phyloP scores from a whole-genome alignment of 257 asterid species.

The Fraxinus americana region DNA sequence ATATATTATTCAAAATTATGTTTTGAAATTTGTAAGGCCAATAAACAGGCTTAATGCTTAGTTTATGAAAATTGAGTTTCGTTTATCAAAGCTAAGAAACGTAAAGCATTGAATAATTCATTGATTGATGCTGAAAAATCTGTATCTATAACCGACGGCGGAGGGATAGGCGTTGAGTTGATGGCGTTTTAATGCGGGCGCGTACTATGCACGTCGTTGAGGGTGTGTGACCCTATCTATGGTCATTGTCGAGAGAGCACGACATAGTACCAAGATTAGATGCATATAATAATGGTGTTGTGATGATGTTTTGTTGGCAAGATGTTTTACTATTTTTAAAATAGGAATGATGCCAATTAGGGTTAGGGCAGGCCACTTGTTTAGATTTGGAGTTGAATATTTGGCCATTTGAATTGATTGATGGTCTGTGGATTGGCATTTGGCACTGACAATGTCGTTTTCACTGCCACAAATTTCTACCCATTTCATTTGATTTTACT shows the following conservation, averaged over 20 bases:
- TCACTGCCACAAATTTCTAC: background rate
- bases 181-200: no score
- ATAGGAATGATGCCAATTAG: background rate
- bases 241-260: slow-evolving; percentile 30
- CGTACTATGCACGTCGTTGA: no score
- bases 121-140: no score
- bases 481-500: background rate
- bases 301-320: slow-evolving; percentile 1
- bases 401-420: background rate
- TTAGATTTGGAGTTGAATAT: no score
- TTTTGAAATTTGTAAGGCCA: no score
- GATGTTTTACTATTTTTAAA: background rate
- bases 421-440: background rate
- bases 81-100: background rate
- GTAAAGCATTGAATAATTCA: background rate
- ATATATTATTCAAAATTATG: no score
- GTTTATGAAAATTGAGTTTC: background rate
- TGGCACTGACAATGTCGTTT: background rate
- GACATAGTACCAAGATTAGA: slow-evolving; percentile 35
- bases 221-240: slow-evolving; percentile 17
- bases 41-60: background rate
- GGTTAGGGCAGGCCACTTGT: background rate
- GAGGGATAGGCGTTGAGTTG: background rate
- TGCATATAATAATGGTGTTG: slow-evolving; percentile 12
- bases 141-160: slow-evolving; percentile 1